These are phyloP conservation scores for Sungouiella thailandica DNA, from an alignment of 805 yeast genomes.

Conservation along the genomic window DNA sequence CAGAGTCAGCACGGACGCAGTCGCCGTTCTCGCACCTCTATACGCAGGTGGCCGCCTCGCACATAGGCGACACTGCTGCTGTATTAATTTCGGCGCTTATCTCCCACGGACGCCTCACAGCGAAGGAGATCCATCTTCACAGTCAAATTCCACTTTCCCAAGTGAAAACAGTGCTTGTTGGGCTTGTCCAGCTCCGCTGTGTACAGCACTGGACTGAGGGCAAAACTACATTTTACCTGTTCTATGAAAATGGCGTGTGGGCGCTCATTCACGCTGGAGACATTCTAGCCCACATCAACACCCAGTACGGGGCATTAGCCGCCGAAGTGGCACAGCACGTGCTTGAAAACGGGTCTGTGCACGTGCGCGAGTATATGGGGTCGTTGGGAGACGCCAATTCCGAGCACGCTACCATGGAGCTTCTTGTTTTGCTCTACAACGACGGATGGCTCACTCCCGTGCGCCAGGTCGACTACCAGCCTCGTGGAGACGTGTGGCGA, in stretches of 20 bases:
- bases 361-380: constrained; percentile 42
- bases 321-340: constrained; percentile 67
- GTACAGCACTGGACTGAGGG: constrained; percentile 58
- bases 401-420: constrained; percentile 18
- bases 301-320: constrained; percentile 37
- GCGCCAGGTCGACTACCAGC: constrained; percentile 27
- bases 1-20: constrained; percentile 37
- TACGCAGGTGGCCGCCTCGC: constrained; percentile 47
- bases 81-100: constrained; percentile 54
- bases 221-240: constrained; percentile 44
- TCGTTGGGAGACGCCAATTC: constrained; percentile 18
- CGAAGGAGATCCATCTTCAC: constrained; percentile 46
- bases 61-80: constrained; percentile 73
- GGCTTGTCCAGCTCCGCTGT: constrained; percentile 75
- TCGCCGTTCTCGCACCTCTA: constrained; percentile 60
- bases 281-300: constrained; percentile 51
- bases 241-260: constrained; percentile 60
- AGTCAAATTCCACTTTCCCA: constrained; percentile 44
- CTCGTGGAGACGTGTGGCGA: constrained; percentile 37
- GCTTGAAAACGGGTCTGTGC: constrained; percentile 63
- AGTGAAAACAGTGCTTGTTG: constrained; percentile 64
- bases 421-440: constrained; percentile 23
- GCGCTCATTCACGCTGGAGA: constrained; percentile 73
- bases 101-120: constrained; percentile 61
- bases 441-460: constrained; percentile 36